These are phyloP conservation scores for Zasmidium angulare DNA, from an alignment of 2,329 filamentous ascomycete genomes.

Conservation along the genomic window DNA sequence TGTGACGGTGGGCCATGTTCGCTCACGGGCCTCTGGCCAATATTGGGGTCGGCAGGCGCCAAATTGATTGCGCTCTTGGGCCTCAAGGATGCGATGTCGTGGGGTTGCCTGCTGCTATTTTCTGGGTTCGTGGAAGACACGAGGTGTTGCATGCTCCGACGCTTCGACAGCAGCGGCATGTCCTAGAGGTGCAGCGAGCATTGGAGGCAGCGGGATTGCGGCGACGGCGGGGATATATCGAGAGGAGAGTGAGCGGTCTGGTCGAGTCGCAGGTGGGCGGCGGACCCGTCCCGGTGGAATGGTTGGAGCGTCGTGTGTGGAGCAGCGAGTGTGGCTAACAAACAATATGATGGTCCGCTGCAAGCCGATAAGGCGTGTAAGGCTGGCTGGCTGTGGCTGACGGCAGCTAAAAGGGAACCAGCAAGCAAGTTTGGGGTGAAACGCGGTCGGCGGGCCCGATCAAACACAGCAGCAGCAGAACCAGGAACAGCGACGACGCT, in stretches of 20 bases:
- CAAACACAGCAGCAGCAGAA: neutral
- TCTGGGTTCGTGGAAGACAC: conserved; percentile 10
- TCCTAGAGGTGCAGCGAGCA: conserved; percentile 25
- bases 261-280: neutral
- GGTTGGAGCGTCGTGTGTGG: neutral
- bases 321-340: neutral
- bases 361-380: neutral
- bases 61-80: conserved; percentile 7
- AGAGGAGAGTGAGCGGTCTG: neutral
- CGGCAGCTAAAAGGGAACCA: neutral
- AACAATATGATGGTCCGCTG: neutral
- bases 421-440: neutral
- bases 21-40: conserved; percentile 7
- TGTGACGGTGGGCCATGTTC: conserved; percentile 11
- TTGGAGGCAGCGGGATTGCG: conserved; percentile 10
- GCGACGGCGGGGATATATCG: neutral
- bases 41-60: neutral
- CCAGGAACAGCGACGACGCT: too few species aligned
- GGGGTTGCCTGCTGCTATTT: neutral
- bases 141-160: conserved; percentile 45
- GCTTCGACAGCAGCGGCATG: conserved; percentile 38
- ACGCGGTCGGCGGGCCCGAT: neutral
- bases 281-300: neutral
- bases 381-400: neutral
- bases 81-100: conserved; percentile 7